Percentiles rank a stretch among this genome's conserved stretches.
phyloP scores from a whole-genome alignment of 805 yeast genomes.

The Metschnikowia cubensis region DNA sequence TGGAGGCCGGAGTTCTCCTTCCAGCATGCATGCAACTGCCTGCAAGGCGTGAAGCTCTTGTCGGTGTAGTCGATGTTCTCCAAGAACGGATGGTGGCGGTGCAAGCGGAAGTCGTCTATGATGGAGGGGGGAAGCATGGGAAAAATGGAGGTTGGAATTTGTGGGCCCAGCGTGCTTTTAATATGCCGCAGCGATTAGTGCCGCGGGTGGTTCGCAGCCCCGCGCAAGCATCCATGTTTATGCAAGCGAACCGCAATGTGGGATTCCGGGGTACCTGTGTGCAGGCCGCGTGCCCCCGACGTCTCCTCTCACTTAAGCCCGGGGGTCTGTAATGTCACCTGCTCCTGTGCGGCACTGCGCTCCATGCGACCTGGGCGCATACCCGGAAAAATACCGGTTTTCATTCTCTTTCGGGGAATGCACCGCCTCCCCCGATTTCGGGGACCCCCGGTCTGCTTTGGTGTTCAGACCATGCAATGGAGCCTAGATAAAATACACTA shows the following conservation, averaged over 20 bases:
- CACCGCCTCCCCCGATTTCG: too few species aligned
- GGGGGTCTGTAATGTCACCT: background rate
- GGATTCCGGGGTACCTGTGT: background rate
- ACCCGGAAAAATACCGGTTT: background rate
- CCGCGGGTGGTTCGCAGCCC: background rate
- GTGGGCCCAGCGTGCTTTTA: background rate
- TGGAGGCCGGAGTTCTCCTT: conserved; percentile 19
- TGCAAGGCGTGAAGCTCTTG: conserved; percentile 11
- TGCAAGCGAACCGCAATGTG: background rate
- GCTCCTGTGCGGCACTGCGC: background rate
- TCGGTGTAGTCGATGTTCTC: conserved; percentile 34
- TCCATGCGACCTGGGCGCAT: background rate
- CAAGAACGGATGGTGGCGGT: conserved; percentile 6
- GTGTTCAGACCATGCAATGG: too few species aligned
- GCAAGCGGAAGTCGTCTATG: conserved; percentile 14
- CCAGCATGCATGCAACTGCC: conserved; percentile 25
- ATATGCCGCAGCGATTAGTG: background rate
- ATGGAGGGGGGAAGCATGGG: conserved; percentile 6
- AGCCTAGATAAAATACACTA: too few species aligned
- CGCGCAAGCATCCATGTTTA: too few species aligned
- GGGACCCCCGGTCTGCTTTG: too few species aligned
- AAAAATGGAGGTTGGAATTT: background rate
- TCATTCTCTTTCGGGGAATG: background rate
- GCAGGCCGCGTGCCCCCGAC: background rate
- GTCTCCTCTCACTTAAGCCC: background rate